phyloP scores from a whole-genome alignment of 805 yeast genomes.

The Candida ovalis region DNA sequence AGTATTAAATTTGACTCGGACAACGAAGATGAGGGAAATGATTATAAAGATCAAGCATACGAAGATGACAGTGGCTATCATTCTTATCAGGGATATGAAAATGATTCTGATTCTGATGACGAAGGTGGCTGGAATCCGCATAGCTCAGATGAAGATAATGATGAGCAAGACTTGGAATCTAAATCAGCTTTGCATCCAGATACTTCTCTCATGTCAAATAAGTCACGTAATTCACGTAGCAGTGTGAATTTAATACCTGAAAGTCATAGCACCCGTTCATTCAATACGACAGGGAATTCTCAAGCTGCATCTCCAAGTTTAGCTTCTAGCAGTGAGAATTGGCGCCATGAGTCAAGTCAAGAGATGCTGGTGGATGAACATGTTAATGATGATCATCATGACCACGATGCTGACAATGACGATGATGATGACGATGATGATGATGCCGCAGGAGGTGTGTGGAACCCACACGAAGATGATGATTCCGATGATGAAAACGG shows the following conservation, averaged over 20 bases:
- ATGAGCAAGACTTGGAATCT: neutral
- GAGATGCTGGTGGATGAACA: neutral
- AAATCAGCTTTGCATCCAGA: neutral
- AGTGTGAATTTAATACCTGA: too few relatives aligned
- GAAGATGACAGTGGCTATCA: neutral
- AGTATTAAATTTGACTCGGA: neutral
- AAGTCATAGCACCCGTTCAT: neutral
- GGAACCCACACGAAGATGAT: too few relatives aligned
- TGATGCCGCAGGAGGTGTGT: too few relatives aligned
- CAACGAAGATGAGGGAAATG: neutral
- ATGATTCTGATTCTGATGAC: neutral
- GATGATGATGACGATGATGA: slow-evolving; percentile 6
- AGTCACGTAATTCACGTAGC: neutral
- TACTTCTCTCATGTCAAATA: neutral
- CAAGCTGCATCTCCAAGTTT: too few relatives aligned
- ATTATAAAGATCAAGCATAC: neutral
- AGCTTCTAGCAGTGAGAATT: neutral
- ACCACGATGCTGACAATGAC: neutral
- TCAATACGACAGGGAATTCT: neutral
- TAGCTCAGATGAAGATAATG: slow-evolving; percentile 1
- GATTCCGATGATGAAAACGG: too few relatives aligned
- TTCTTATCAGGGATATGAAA: too few relatives aligned
- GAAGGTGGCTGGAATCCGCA: neutral
- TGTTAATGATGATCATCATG: too few relatives aligned
- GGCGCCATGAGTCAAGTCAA: neutral